Evolutionary conservation across 768 basidiomycete genomes (phyloP).

Genomic region (Glaciozyma antarctica): DNA sequence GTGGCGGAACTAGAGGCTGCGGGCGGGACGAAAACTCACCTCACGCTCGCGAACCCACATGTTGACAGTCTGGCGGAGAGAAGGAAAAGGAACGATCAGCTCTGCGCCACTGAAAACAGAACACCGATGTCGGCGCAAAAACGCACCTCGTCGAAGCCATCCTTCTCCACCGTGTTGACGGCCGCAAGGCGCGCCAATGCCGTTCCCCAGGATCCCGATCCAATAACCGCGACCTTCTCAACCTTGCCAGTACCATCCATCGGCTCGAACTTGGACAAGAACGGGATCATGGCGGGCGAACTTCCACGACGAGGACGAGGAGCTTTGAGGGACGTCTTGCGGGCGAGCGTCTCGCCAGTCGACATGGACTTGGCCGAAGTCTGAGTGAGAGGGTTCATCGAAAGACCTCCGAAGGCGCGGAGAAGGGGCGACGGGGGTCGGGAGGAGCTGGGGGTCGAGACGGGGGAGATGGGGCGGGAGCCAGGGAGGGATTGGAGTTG

Average conservation of each 20-base stretch:
- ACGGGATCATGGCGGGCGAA: conserved; percentile 26
- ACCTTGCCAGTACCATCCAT: conserved; percentile 14
- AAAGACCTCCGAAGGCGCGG: conserved; percentile 24
- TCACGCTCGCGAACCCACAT: conserved; percentile 33
- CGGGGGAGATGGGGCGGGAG: conserved; percentile 23
- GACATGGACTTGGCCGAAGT: neutral
- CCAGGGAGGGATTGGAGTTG: conserved; percentile 24
- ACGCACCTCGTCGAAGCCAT: conserved; percentile 27
- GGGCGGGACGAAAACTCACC: conserved; percentile 5
- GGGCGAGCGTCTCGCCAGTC: conserved; percentile 10
- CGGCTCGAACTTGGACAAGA: conserved; percentile 31
- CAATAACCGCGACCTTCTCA: conserved; percentile 29
- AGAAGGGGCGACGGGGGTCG: conserved; percentile 30
- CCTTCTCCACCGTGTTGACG: conserved; percentile 24
- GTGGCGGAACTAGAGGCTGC: neutral
- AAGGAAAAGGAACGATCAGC: neutral
- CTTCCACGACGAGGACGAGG: conserved; percentile 17
- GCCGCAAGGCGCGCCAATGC: conserved; percentile 30
- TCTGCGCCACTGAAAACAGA: neutral
- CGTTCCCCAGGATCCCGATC: conserved; percentile 28
- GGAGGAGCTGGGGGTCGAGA: conserved; percentile 26
- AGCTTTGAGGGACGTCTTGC: conserved; percentile 24
- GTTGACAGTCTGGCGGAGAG: conserved; percentile 10
- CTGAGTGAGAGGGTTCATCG: conserved; percentile 19
- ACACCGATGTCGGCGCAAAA: neutral